phyloP scores from a whole-genome alignment of 768 basidiomycete species.

The Podaxis sp. region DNA sequence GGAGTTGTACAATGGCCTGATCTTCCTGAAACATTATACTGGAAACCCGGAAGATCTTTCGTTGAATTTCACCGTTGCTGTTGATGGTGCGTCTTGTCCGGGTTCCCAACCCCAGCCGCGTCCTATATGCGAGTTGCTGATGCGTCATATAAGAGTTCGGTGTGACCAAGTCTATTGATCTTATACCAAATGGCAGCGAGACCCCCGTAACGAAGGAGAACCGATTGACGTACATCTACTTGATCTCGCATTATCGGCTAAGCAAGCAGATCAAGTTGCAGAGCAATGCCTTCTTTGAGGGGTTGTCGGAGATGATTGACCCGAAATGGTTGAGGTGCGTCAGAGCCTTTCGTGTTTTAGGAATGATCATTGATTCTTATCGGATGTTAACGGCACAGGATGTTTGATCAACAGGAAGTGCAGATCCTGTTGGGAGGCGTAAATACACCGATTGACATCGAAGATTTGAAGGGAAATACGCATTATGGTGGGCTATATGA shows the following conservation, averaged over 20 bases:
- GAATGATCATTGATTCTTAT: neutral
- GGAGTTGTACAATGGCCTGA: constrained; percentile 88
- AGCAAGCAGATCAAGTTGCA: constrained; percentile 87
- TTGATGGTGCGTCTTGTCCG: constrained; percentile 61
- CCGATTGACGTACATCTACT: constrained; percentile 83
- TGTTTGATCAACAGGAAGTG: constrained; percentile 97
- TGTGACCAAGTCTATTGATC: constrained; percentile 68
- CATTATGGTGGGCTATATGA: constrained; percentile 82
- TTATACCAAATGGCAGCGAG: constrained; percentile 80
- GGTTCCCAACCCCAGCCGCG: neutral
- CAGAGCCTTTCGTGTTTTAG: neutral
- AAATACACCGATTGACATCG: constrained; percentile 80
- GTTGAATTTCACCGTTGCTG: constrained; percentile 84
- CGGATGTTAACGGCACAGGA: constrained; percentile 41
- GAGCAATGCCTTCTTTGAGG: constrained; percentile 87
- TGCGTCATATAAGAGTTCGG: constrained; percentile 68
- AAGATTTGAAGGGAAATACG: constrained; percentile 76
- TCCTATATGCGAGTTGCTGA: no score
- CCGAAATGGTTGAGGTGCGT: constrained; percentile 79
- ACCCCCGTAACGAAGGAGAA: constrained; percentile 88
- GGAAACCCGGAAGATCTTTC: constrained; percentile 87
- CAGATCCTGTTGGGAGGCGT: constrained; percentile 90
- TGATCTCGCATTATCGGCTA: constrained; percentile 85
- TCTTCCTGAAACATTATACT: constrained; percentile 90
- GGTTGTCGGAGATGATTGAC: constrained; percentile 90